Conservation (phyloP, 345 rosid genomes). For the Salix caprea region DNA sequence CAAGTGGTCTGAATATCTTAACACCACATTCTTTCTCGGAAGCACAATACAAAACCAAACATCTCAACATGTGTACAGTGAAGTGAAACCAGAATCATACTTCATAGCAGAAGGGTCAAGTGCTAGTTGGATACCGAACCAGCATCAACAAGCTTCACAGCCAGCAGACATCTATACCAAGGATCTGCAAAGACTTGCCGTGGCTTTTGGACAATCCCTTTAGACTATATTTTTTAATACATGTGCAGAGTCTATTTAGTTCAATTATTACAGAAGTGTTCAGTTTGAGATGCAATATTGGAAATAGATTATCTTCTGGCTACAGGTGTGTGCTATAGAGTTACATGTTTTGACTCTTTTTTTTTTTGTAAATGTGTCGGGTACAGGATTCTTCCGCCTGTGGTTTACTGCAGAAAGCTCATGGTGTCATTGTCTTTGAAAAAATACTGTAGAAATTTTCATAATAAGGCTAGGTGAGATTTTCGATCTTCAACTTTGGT, state of each 20-base stretch:
- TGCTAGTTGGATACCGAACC: slow-evolving; percentile 21
- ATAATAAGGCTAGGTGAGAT: slow-evolving; percentile 11
- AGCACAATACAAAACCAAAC: slow-evolving; percentile 27
- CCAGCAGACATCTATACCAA: slow-evolving; percentile 30
- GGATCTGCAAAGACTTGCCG: slow-evolving; percentile 37
- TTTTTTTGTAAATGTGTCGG: slow-evolving; percentile 22
- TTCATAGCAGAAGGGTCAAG: slow-evolving; percentile 21
- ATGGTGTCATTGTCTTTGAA: neutral
- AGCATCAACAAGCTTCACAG: slow-evolving; percentile 24
- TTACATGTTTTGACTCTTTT: slow-evolving; percentile 1
- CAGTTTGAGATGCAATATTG: slow-evolving; percentile 14
- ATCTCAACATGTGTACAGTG: slow-evolving; percentile 29
- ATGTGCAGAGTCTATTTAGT: slow-evolving; percentile 16
- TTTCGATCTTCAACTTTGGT: neutral
- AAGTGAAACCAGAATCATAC: slow-evolving; percentile 28
- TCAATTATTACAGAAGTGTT: neutral
- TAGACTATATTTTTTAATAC: slow-evolving; percentile 15
- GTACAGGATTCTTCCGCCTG: slow-evolving; percentile 13
- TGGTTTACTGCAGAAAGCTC: neutral
- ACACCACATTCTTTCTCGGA: slow-evolving; percentile 34
- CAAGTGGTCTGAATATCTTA: slow-evolving; percentile 54
- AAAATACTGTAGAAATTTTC: slow-evolving; percentile 1
- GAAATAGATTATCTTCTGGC: neutral
- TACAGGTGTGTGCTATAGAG: slow-evolving; percentile 14
- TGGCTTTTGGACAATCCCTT: slow-evolving; percentile 38